These are phyloP conservation scores for Casuarina glauca DNA, from an alignment of 306 rosid species.

Conservation along the genomic window DNA sequence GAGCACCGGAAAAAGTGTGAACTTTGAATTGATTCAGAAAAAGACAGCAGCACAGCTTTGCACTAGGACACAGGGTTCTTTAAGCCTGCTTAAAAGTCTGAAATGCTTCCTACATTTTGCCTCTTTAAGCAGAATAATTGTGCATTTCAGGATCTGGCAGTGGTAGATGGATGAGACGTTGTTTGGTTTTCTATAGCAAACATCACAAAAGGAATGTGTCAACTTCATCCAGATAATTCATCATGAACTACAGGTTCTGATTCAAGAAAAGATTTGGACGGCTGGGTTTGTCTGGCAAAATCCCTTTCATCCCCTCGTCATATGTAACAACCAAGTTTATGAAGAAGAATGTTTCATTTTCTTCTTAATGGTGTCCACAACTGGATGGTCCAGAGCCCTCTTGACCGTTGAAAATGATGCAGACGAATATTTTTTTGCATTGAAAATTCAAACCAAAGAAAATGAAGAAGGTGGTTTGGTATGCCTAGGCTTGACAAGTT, in stretches of 20 bases:
- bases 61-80: neutral
- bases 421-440: conserved; percentile 39
- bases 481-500: conserved; percentile 46
- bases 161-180: conserved; percentile 36
- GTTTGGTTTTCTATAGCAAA: conserved; percentile 54
- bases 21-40: neutral
- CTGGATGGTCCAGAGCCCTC: conserved; percentile 61
- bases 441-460: conserved; percentile 14
- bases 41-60: neutral
- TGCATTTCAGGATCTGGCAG: conserved; percentile 28
- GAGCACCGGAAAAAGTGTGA: neutral
- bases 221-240: too few relatives aligned
- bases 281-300: conserved; percentile 33
- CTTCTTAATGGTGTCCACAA: conserved; percentile 67
- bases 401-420: conserved; percentile 42
- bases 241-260: too few relatives aligned
- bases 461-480: conserved; percentile 8
- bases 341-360: conserved; percentile 70
- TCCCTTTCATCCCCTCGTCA: conserved; percentile 51
- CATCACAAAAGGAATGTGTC: neutral
- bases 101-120: conserved; percentile 38
- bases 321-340: conserved; percentile 43
- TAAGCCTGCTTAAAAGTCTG: conserved; percentile 4
- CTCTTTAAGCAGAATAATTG: conserved; percentile 38
- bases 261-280: conserved; percentile 16